Evolutionary conservation across 2,329 filamentous ascomycete species (phyloP).

Genomic region (Amesomyces nigricolor): DNA sequence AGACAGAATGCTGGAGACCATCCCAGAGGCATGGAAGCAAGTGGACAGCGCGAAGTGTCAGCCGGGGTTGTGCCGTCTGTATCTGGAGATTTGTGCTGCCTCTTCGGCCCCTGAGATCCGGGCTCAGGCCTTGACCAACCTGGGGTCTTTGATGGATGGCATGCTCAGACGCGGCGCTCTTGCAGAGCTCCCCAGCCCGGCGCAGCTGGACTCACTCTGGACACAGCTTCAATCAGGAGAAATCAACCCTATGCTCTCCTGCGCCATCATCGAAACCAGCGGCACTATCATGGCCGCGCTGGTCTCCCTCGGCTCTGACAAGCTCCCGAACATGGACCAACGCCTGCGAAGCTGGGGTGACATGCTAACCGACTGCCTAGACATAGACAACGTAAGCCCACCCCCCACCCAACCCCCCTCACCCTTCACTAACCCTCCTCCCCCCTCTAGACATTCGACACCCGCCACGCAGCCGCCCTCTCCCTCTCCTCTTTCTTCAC

Average conservation of each 20-base stretch:
- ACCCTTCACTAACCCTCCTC: no score
- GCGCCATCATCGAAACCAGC: constrained; percentile 44
- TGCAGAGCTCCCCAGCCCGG: constrained; percentile 30
- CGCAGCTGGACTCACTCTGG: constrained; percentile 39
- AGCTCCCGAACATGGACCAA: constrained; percentile 2
- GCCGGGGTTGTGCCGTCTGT: constrained; percentile 36
- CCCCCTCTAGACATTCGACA: constrained; percentile 53
- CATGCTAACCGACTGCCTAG: constrained; percentile 22
- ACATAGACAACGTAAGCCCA: constrained; percentile 23
- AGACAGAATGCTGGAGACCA: constrained; percentile 37
- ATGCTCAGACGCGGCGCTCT: constrained; percentile 30
- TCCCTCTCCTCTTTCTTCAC: constrained; percentile 50
- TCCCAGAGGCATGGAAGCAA: constrained; percentile 31
- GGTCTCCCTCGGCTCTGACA: constrained; percentile 1
- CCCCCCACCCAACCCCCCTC: background rate
- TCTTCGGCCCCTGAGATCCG: constrained; percentile 42
- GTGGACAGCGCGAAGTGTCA: constrained; percentile 1
- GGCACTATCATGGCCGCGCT: constrained; percentile 40
- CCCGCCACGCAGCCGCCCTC: constrained; percentile 53
- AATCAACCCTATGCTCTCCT: constrained; percentile 43
- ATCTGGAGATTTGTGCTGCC: constrained; percentile 37
- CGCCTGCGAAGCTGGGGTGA: constrained; percentile 21
- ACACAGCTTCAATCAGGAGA: constrained; percentile 24
- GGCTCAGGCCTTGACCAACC: constrained; percentile 41
- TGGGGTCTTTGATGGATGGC: constrained; percentile 42